Evolutionary conservation across 345 rosid genomes (phyloP).

Genomic region (Acer yangbiense): DNA sequence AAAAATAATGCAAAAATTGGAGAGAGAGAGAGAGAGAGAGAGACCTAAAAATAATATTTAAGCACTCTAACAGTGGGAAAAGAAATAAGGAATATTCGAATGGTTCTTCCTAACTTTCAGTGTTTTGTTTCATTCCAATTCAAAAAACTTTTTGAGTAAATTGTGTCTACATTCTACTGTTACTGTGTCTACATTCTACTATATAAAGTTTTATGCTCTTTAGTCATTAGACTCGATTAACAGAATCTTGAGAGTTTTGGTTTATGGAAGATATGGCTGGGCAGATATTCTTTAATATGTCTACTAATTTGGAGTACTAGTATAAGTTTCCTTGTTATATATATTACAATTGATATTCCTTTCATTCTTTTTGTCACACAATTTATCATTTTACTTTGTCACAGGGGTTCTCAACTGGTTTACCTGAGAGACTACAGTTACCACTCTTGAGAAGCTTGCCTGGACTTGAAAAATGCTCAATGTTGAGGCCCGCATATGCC

Average conservation of each 20-base stretch:
- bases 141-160: neutral
- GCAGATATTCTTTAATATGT: neutral
- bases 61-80: no score
- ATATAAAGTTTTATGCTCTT: neutral
- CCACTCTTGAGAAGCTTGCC: conserved; percentile 97
- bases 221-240: neutral
- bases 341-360: neutral
- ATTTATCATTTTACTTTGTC: conserved; percentile 16
- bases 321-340: conserved; percentile 4
- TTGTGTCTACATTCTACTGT: neutral
- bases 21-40: no score
- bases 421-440: conserved; percentile 90
- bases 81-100: neutral
- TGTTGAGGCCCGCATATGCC: conserved; percentile 99
- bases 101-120: neutral
- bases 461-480: conserved; percentile 94
- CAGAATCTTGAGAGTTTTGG: neutral
- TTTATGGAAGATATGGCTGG: neutral
- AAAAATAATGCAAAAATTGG: no score
- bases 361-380: neutral
- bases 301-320: neutral
- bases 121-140: neutral
- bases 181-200: neutral
- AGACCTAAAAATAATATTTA: no score
- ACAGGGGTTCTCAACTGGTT: conserved; percentile 98